Base-by-base conservation (phyloP, 192 early-diverging fungal genomes). In the Chytriomyces sp. region DNA sequence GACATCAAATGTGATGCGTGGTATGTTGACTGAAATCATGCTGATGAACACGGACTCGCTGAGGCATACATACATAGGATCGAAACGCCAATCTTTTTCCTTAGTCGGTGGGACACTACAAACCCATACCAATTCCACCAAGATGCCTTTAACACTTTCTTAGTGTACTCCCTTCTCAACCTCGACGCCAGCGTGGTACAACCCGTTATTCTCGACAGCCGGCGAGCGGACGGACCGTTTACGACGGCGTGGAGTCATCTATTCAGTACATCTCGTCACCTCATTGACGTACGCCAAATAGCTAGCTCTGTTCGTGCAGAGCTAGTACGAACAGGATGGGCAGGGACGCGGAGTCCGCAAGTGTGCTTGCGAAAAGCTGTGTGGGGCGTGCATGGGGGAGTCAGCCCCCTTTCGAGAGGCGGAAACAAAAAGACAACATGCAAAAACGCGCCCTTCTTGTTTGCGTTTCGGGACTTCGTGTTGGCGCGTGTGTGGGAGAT, bases 121-220 rank as follows among this genome's bases (percentile, higher is more conserved):
- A 75, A 75, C 66, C 74, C 74, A 3, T 75, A 69, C 58, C 74
- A 75, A 61, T 66, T 67, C 44, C 74, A 75, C 59, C 74, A 75
- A 62, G 74, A 75, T 36, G 53, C 65, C 5, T 28, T 75, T 8
- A 75, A 75, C 55, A 75, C 74, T 6, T 75, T 75, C 44, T 34
- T 67, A 8, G 74, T 69, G n/a, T 75, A 75, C 41, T 52, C 65
- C 19, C 39, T 67, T 28, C 58, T 75, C 22, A 34, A 69, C 32
- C 28, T 75, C 2, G 12, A 39, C 44, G 7, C 74, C 26, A 25
- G 7, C 10, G 38, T 58, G 32, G 62, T 60, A 3, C 74, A 69
- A 52, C 55, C 74, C 53, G 56, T 75, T 32, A 26, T 75, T 34
- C 74, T 75, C 28, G 74, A 75, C 40, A 22, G 28, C n/a, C 74